phyloP scores from a whole-genome alignment of 2,329 filamentous ascomycete species.

The Alternaria triticimaculans region DNA sequence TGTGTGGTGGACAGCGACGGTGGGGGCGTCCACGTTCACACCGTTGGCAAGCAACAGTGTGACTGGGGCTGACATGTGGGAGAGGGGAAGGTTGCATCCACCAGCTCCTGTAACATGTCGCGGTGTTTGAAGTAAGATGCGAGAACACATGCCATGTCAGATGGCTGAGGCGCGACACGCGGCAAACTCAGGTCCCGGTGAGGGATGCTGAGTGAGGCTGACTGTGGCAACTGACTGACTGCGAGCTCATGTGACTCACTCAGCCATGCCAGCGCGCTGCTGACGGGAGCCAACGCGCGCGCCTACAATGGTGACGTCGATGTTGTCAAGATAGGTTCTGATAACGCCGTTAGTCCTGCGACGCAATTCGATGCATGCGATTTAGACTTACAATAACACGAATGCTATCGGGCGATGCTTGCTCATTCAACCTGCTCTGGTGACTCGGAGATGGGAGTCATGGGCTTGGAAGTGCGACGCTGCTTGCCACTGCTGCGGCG shows the following conservation, averaged over 20 bases:
- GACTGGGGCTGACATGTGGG: background rate
- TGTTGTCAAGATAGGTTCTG: constrained; percentile 13
- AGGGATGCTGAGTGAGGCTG: constrained; percentile 3
- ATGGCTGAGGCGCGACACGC: constrained; percentile 1
- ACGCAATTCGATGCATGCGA: background rate
- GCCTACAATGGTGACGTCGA: constrained; percentile 17
- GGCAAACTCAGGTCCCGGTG: constrained; percentile 1
- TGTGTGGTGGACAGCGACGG: background rate
- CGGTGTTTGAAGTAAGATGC: background rate
- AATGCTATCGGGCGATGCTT: background rate
- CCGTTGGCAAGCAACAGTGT: background rate
- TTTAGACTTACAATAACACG: constrained; percentile 11
- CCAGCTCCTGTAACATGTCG: background rate
- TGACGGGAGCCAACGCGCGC: constrained; percentile 11
- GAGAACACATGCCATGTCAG: background rate
- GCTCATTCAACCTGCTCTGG: constrained; percentile 48
- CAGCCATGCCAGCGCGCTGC: constrained; percentile 7
- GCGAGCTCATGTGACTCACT: constrained; percentile 16
- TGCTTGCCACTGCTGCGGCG: constrained; percentile 51
- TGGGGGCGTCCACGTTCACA: background rate
- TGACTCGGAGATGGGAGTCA: constrained; percentile 52
- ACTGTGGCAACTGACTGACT: background rate
- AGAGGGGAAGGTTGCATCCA: background rate
- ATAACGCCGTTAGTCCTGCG: constrained; percentile 6
- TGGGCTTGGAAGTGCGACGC: constrained; percentile 49